A percentile compares a stretch with the other conserved stretches of the same genome.
phyloP scores from a whole-genome alignment of 805 yeast genomes.

The Schwanniomyces yamadae region DNA sequence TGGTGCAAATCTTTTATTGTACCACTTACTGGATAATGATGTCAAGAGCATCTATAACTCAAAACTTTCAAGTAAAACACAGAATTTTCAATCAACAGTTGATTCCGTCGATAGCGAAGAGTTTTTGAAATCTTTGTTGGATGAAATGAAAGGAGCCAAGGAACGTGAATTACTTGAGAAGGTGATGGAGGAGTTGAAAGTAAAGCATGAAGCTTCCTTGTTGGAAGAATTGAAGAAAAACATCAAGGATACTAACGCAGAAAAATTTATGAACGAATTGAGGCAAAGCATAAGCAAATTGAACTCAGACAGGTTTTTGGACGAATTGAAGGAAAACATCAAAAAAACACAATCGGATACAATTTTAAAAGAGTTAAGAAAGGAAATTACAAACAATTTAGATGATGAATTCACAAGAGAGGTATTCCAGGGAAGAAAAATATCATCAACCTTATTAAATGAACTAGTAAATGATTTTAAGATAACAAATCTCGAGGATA shows the following conservation, averaged over 20 bases:
- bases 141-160: background rate
- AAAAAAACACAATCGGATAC: constrained; percentile 1
- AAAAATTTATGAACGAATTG: constrained; percentile 1
- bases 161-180: constrained; percentile 5
- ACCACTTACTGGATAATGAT: too few relatives aligned
- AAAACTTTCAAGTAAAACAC: too few relatives aligned
- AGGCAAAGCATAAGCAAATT: too few relatives aligned
- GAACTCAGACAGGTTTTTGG: constrained; percentile 9
- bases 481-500: constrained; percentile 5
- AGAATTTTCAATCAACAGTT: too few relatives aligned
- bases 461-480: constrained; percentile 14
- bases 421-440: constrained; percentile 11
- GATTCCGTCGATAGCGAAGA: background rate
- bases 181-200: constrained; percentile 1
- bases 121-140: background rate
- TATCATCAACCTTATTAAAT: constrained; percentile 12
- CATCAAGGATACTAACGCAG: constrained; percentile 1
- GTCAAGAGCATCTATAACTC: too few relatives aligned
- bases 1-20: too few relatives aligned
- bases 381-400: constrained; percentile 4
- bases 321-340: constrained; percentile 8
- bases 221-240: background rate
- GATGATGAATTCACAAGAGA: constrained; percentile 11
- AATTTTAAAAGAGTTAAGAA: constrained; percentile 4
- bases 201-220: background rate